These are phyloP conservation scores for Saitozyma sp. DNA, from an alignment of 768 basidiomycete genomes.

Conservation along the genomic window DNA sequence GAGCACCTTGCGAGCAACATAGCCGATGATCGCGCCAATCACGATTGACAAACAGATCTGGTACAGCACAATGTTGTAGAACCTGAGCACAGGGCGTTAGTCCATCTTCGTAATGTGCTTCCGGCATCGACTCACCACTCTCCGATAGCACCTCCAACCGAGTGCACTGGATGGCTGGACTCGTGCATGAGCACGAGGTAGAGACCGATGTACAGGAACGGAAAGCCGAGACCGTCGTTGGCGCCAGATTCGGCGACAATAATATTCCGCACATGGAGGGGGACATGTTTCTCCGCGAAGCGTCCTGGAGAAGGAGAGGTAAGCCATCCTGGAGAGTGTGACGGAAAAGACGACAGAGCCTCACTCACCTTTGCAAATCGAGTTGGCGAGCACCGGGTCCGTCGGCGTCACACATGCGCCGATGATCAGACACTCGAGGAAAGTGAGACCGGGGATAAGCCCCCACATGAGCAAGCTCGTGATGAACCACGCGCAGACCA, in stretches of 20 bases:
- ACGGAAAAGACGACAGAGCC: neutral
- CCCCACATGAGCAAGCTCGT: constrained; percentile 51
- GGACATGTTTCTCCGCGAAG: constrained; percentile 54
- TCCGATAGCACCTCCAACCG: constrained; percentile 48
- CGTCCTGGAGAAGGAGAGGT: constrained; percentile 46
- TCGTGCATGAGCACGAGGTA: constrained; percentile 51
- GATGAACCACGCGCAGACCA: constrained; percentile 55
- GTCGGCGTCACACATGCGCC: constrained; percentile 55
- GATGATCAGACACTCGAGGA: constrained; percentile 53
- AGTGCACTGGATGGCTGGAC: constrained; percentile 30
- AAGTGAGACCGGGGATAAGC: constrained; percentile 53
- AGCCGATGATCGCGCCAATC: constrained; percentile 53
- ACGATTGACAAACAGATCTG: constrained; percentile 51
- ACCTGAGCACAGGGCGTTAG: constrained; percentile 22
- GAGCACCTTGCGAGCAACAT: constrained; percentile 49
- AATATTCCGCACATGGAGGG: constrained; percentile 53
- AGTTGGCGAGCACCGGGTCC: constrained; percentile 55
- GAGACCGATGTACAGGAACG: constrained; percentile 54
- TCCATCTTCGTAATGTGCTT: constrained; percentile 20
- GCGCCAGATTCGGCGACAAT: constrained; percentile 55
- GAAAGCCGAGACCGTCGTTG: constrained; percentile 56
- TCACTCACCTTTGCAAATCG: constrained; percentile 40
- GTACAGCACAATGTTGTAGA: constrained; percentile 53
- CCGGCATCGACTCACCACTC: constrained; percentile 50
- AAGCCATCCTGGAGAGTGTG: constrained; percentile 2